phyloP scores from a whole-genome alignment of 1,284 basidiomycete genomes.

The Ceratobasidium sp. region DNA sequence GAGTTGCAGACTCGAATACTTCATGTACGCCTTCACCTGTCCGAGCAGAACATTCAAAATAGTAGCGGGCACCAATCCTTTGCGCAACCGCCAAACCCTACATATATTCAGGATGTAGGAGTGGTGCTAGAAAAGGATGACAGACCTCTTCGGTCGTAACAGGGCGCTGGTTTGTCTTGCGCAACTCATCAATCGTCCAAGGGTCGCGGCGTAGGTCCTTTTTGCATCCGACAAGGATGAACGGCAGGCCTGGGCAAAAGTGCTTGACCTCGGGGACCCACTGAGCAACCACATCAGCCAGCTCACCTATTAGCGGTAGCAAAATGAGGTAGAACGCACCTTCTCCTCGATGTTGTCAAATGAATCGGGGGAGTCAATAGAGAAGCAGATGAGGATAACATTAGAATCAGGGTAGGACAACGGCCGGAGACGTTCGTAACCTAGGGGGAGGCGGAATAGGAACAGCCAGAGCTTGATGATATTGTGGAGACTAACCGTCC shows the following conservation, averaged over 20 bases:
- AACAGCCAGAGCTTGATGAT: slow-evolving; percentile 37
- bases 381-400: slow-evolving; percentile 94
- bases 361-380: slow-evolving; percentile 91
- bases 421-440: slow-evolving; percentile 90
- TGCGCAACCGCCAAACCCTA: slow-evolving; percentile 88
- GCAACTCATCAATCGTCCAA: slow-evolving; percentile 83
- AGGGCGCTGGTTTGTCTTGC: slow-evolving; percentile 84
- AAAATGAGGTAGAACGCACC: slow-evolving; percentile 63
- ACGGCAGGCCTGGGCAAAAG: slow-evolving; percentile 88
- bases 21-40: slow-evolving; percentile 91
- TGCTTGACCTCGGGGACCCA: slow-evolving; percentile 96
- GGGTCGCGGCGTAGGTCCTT: slow-evolving; percentile 87
- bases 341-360: slow-evolving; percentile 97
- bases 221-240: slow-evolving; percentile 94
- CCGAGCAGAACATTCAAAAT: slow-evolving; percentile 93
- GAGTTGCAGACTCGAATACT: slow-evolving; percentile 88
- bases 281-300: slow-evolving; percentile 58
- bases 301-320: slow-evolving; percentile 14
- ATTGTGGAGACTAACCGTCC: slow-evolving; percentile 64
- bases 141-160: slow-evolving; percentile 80
- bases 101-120: neutral
- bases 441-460: slow-evolving; percentile 52
- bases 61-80: slow-evolving; percentile 86
- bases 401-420: slow-evolving; percentile 93
- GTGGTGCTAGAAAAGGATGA: slow-evolving; percentile 47